Evolutionary conservation across 805 yeast species (phyloP).

Genomic region (Candida nanaspora): DNA sequence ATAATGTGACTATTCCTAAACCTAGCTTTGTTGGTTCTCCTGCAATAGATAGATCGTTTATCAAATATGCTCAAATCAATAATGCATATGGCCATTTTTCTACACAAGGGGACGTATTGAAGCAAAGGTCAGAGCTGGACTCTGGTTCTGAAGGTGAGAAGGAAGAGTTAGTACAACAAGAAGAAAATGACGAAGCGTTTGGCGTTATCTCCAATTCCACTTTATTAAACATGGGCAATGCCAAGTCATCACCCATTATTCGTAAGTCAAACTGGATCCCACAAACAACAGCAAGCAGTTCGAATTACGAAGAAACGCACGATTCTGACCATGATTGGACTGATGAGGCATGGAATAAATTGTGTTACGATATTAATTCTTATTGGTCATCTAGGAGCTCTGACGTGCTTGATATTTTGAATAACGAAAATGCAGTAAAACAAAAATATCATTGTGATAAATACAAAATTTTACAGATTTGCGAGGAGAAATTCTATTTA

Average conservation of each 20-base stretch:
- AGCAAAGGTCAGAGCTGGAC: too few species aligned
- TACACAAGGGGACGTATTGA: too few species aligned
- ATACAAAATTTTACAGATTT: not conserved
- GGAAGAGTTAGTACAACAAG: not conserved
- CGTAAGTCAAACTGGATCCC: not conserved
- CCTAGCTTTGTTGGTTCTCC: too few species aligned
- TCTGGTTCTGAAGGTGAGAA: too few species aligned
- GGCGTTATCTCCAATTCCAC: not conserved
- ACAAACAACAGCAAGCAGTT: too few species aligned
- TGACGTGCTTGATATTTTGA: not conserved
- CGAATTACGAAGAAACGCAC: too few species aligned
- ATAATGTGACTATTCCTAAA: not conserved
- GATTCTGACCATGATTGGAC: not conserved
- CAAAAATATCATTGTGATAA: not conserved
- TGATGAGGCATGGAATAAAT: not conserved
- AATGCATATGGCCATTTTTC: too few species aligned
- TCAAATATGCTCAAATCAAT: too few species aligned
- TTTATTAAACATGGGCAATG: not conserved
- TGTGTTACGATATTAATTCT: not conserved
- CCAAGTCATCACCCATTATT: not conserved
- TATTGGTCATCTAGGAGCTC: not conserved
- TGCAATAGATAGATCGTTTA: too few species aligned
- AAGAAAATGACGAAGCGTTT: not conserved
- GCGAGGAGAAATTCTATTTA: not conserved
- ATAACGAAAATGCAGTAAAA: not conserved